Evolutionary conservation across 805 yeast species (phyloP), one percentile per base, ranked within the genome.

Genomic region (Teunomyces barrocoloradensis): DNA sequence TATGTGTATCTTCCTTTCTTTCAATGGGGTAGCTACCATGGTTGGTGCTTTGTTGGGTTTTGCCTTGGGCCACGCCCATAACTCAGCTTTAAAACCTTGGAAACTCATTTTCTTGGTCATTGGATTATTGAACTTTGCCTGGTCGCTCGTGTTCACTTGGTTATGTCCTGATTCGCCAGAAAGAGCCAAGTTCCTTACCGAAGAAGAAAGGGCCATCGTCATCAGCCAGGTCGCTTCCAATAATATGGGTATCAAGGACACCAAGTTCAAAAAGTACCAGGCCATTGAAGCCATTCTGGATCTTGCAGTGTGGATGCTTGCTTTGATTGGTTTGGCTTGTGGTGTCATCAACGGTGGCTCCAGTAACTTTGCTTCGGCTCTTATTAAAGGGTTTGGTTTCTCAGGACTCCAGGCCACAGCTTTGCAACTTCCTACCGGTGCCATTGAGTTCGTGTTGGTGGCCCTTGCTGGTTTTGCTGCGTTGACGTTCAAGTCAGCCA

Each of bases 31-130:
- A 2, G 81, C 84, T 1, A 75, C 82, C 15, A 71, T 77, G 7
- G 79, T 83, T 18, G 75, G 75, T 5, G 70, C 74, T 1, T 54
- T 68, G 12, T 53, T 71, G 28, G 68, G 75, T 45, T 60, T 74
- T 62, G 82, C 73, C 0, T 81, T 82, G 59, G 81, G 78, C 53
- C 81, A 78, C 52, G 74, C 80, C 21, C 51, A 56, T 40, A 58
- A 63, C 41, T 49, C 61, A 7, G 37, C 53, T 5, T 69, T 80
- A 46, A 60, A 70, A 27, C 74, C 83, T 10, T 82, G 85, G 86
- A 83, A 80, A 60, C 79, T 81, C 42, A 73, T 81, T 64, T 82
- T 80, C 59, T 56, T 81, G 18, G 73, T 79, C 4, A 76, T 81
- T 56, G 87, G 87, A 5, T 44, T 78, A 2, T 56, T 80, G 11